Evolutionary conservation across 495 filamentous ascomycete species (phyloP).

Genomic region (Corynascus novoguineensis): DNA sequence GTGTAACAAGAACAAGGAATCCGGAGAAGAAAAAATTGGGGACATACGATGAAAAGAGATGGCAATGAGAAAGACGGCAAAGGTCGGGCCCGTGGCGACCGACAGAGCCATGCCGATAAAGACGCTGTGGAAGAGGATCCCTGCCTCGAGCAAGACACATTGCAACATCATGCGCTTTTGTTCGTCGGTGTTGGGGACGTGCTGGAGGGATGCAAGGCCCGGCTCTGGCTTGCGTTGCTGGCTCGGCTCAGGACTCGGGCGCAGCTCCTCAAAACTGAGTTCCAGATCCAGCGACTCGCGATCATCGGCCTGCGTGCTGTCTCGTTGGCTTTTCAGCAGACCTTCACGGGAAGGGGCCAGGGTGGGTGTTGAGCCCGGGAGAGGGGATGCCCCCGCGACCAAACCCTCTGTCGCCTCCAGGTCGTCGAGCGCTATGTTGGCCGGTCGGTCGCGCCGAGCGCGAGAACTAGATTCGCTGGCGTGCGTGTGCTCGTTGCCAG

Average conservation of each 20-base stretch:
- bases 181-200: conserved; percentile 35
- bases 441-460: conserved; percentile 24
- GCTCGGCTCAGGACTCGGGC: conserved; percentile 23
- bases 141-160: conserved; percentile 73
- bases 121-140: conserved; percentile 80
- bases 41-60: conserved; percentile 65
- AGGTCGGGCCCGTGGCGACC: conserved; percentile 72
- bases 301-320: conserved; percentile 29
- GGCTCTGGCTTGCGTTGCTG: conserved; percentile 18
- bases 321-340: background rate
- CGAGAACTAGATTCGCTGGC: conserved; percentile 17
- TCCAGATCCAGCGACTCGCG: conserved; percentile 40
- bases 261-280: conserved; percentile 49
- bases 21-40: background rate
- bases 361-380: conserved; percentile 40
- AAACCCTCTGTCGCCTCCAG: conserved; percentile 42
- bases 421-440: conserved; percentile 41
- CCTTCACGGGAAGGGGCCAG: conserved; percentile 6
- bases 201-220: conserved; percentile 18
- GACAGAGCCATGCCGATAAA: conserved; percentile 88
- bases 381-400: conserved; percentile 44
- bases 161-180: conserved; percentile 65
- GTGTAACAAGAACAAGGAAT: background rate
- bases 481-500: conserved; percentile 21
- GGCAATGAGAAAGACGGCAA: conserved; percentile 73